A percentile compares a stretch with the other conserved stretches of the same genome.
These are phyloP conservation scores for Rosa chinensis DNA, from an alignment of 306 rosid genomes.

Conservation along the genomic window DNA sequence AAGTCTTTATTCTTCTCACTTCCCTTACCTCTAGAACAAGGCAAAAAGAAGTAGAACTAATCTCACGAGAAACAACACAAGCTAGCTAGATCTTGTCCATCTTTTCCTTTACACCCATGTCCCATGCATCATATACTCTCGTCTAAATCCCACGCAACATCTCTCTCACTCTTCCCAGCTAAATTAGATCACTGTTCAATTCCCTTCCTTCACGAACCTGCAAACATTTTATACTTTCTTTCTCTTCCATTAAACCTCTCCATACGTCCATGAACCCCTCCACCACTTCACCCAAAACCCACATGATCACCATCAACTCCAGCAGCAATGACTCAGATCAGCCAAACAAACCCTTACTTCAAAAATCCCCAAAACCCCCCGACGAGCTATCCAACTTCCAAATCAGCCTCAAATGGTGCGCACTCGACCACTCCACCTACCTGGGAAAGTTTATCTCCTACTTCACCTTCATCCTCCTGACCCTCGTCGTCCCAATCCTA, in stretches of 20 bases:
- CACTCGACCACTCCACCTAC: conserved; percentile 75
- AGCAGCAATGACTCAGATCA: conserved; percentile 8
- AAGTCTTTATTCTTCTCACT: neutral
- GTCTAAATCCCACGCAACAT: conserved; percentile 2
- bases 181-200: neutral
- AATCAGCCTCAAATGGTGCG: conserved; percentile 75
- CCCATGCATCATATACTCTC: neutral
- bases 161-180: neutral
- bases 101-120: neutral
- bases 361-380: conserved; percentile 55
- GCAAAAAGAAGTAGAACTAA: neutral
- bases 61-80: conserved; percentile 4
- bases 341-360: conserved; percentile 51
- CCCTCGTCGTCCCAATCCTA: conserved; percentile 55
- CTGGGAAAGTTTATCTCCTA: conserved; percentile 58
- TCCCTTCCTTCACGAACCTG: neutral
- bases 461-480: conserved; percentile 46
- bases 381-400: conserved; percentile 68
- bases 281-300: conserved; percentile 14
- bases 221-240: neutral
- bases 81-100: neutral
- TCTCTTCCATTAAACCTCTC: neutral
- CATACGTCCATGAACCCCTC: conserved; percentile 11
- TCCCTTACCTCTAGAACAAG: neutral
- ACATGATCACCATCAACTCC: conserved; percentile 13